Evolutionary conservation across 345 rosid species (phyloP), one percentile per base, ranked within the genome.

Genomic region (Toxicodendron radicans): DNA sequence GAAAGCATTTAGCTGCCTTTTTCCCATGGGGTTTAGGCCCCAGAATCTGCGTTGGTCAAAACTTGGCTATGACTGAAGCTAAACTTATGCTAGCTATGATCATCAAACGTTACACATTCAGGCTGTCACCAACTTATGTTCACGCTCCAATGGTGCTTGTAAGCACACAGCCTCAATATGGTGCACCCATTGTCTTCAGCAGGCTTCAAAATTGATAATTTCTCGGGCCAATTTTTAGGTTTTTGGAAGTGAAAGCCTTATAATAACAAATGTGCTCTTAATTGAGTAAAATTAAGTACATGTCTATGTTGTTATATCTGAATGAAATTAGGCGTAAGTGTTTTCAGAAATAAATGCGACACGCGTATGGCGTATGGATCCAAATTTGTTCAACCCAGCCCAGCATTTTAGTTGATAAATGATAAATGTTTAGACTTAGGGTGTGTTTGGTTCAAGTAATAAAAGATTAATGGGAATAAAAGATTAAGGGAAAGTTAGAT

Each of bases 1-100:
- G 85, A 48, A 88, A 84, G 69, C 84, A 85, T 51, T 75, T 76
- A 73, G 88, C 91, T 38, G 20, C 82, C 0, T 84, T 81, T 71
- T 11, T 84, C 58, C 92, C 94, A 7, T 89, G 85, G 51, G 91
- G 91, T 24, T 80, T 85, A 59, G 97, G 92, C 21, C 90, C 89
- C 16, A 80, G 87, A 79, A 56, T 72, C 27, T 88, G 97, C 32
- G 88, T 82, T 7, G 97, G 97, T 10, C 88, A 84, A 68, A 82
- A 78, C 72, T 81, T 91, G 21, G 97, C 78, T 7, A 41, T 87
- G 63, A 73, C 74, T 14, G 91, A 91, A 75, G 72, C 86, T 10
- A 93, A 92, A 76, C 70, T 89, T 8, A 83, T 76, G 48, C 78
- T 92, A 0, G 94, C 96, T 1, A 79, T 81, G 83, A 81, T 92